phyloP scores from a whole-genome alignment of 163 green algal genomes.

The Scenedesmus sp. region DNA sequence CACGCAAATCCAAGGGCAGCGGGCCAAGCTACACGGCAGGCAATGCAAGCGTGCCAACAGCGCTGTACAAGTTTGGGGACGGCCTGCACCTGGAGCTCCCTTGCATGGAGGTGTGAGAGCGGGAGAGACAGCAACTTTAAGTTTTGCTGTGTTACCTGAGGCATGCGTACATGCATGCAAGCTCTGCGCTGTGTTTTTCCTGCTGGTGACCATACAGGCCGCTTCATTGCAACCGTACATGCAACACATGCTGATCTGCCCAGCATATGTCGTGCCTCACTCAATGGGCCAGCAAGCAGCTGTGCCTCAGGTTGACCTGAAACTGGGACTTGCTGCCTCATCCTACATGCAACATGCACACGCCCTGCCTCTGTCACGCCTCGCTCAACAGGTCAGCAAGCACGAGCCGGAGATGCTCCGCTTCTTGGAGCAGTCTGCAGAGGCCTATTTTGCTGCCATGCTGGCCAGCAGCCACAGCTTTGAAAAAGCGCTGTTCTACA shows the following conservation, averaged over 20 bases:
- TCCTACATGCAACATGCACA: too few species aligned
- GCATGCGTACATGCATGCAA: too few species aligned
- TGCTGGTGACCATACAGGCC: too few species aligned
- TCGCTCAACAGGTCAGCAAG: neutral
- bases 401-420: neutral
- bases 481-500: constrained; percentile 8
- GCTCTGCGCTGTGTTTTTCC: too few species aligned
- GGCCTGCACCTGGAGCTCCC: constrained; percentile 28
- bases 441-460: constrained; percentile 3
- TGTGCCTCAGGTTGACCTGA: too few species aligned
- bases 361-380: too few species aligned
- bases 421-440: neutral
- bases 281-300: too few species aligned
- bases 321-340: too few species aligned
- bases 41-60: neutral
- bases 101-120: constrained; percentile 26
- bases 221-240: too few species aligned
- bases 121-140: neutral
- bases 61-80: constrained; percentile 23
- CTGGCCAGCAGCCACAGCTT: constrained; percentile 12
- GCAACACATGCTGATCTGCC: too few species aligned
- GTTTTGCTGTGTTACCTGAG: too few species aligned
- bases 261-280: too few species aligned
- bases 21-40: neutral
- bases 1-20: neutral